Evolutionary conservation across 2,329 filamentous ascomycete genomes (phyloP).

Genomic region (Biscogniauxia sp.): DNA sequence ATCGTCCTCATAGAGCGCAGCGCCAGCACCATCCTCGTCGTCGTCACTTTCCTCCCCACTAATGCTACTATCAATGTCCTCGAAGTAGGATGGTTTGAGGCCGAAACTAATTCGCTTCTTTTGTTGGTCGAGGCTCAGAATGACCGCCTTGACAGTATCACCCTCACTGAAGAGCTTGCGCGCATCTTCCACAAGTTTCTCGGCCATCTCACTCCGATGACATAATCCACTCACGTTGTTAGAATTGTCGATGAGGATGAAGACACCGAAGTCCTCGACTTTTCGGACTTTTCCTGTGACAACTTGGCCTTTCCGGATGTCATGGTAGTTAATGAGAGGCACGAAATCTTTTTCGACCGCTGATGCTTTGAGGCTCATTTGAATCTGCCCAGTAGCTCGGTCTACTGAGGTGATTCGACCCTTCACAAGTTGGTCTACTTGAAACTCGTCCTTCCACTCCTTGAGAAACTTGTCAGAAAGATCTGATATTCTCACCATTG

Average conservation of each 20-base stretch:
- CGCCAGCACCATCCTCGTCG: conserved; percentile 47
- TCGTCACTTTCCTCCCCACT: conserved; percentile 42
- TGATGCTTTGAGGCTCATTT: conserved; percentile 85
- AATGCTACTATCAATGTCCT: conserved; percentile 55
- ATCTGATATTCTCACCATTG: conserved; percentile 81
- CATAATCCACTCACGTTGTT: conserved; percentile 89
- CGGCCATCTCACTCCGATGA: conserved; percentile 88
- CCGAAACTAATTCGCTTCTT: conserved; percentile 84
- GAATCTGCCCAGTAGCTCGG: conserved; percentile 64
- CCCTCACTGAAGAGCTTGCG: conserved; percentile 85
- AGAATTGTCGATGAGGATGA: conserved; percentile 85
- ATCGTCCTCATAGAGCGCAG: conserved; percentile 34
- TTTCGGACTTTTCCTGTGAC: conserved; percentile 90
- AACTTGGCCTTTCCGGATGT: conserved; percentile 75
- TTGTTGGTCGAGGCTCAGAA: conserved; percentile 72
- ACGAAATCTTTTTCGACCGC: conserved; percentile 77
- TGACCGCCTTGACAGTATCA: conserved; percentile 88
- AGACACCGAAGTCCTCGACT: conserved; percentile 92
- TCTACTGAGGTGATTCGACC: conserved; percentile 79
- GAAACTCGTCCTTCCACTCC: conserved; percentile 89
- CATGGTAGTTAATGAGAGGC: conserved; percentile 69
- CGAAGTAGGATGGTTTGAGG: conserved; percentile 89
- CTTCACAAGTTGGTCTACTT: conserved; percentile 85
- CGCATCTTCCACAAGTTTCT: conserved; percentile 78
- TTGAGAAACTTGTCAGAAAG: conserved; percentile 90